Evolutionary conservation across 768 basidiomycete genomes (phyloP), one percentile per base, ranked within the genome.

Genomic region (Coprinopsis strossmayeri): DNA sequence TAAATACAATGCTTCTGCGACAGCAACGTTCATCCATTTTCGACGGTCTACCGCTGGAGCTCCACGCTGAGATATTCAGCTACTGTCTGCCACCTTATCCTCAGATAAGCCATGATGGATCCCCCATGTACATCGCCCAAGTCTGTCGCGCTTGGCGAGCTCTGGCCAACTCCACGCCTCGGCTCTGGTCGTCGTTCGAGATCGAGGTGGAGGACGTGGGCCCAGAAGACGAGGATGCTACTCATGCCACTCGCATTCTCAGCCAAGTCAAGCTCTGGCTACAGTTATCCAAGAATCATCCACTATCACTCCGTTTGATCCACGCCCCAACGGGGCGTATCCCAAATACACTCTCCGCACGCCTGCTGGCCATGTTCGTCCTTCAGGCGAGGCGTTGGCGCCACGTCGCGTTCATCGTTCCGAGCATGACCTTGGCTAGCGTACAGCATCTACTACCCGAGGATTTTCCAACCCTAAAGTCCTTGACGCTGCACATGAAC

Each of bases 141-240:
- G 69, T 79, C 12, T 74, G 71, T 51, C 59, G 59, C 2, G 50
- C 61, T 2, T 79, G 78, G 78, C 68, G 67, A 51, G 47, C 58
- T 3, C 47, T 77, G 12, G 69, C 62, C 21, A 41, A 63, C 13
- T 57, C 59, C 5, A 71, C 70, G 0, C 72, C 77, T 7, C 64
- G 62, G 45, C 58, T 79, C 21, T 79, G 78, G 78, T 68, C 70
- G 12, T 66, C 70, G 1, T 71, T 79, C 47, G 59, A 64, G 46
- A 53, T 74, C 50, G 59, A 67, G 18, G 52, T 69, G 25, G 45
- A 53, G 28, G 58, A 54, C 47, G 57, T 53, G 48, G 26, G 41
- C 46, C 21, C 39, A 46, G 28, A 42, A 27, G 42, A 55, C 47
- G 3, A 17, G n/a, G 27, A 24, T 3, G 25, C 43, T 5, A 20